phyloP scores from a whole-genome alignment of 352 stramenopile species.

The Pythium rishiriense region DNA sequence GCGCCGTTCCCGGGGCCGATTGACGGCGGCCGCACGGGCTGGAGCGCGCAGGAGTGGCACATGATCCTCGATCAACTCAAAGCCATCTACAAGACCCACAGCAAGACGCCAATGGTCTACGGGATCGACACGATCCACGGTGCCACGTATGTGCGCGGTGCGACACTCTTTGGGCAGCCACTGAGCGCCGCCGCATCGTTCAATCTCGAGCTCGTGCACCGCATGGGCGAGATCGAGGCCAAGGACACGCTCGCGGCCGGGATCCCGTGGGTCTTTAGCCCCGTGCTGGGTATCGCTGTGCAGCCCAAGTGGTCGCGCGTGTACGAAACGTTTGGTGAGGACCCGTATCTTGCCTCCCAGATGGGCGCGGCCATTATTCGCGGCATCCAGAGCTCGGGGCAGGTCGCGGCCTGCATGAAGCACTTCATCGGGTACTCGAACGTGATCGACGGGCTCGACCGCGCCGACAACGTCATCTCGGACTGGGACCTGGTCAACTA shows the following conservation, averaged over 20 bases:
- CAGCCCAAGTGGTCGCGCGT: constrained; percentile 87
- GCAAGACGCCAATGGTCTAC: constrained; percentile 74
- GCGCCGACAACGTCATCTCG: constrained; percentile 64
- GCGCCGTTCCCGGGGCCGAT: constrained; percentile 55
- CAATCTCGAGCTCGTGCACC: constrained; percentile 69
- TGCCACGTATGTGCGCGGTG: constrained; percentile 84
- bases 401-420: constrained; percentile 86
- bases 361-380: constrained; percentile 75
- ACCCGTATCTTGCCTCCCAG: constrained; percentile 68
- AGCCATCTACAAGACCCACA: constrained; percentile 59
- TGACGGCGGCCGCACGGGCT: constrained; percentile 50
- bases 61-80: constrained; percentile 72
- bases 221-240: constrained; percentile 74
- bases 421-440: constrained; percentile 89
- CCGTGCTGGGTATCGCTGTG: constrained; percentile 81
- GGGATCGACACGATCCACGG: constrained; percentile 91
- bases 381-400: constrained; percentile 74
- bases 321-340: constrained; percentile 95
- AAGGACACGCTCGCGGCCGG: constrained; percentile 87
- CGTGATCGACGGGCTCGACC: constrained; percentile 61
- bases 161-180: constrained; percentile 83
- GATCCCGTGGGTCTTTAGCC: constrained; percentile 92
- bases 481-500: constrained; percentile 75
- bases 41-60: constrained; percentile 70
- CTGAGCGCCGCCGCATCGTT: constrained; percentile 90